Conservation (phyloP, 495 filamentous ascomycete species). For the Talaromyces nanjingensis region DNA sequence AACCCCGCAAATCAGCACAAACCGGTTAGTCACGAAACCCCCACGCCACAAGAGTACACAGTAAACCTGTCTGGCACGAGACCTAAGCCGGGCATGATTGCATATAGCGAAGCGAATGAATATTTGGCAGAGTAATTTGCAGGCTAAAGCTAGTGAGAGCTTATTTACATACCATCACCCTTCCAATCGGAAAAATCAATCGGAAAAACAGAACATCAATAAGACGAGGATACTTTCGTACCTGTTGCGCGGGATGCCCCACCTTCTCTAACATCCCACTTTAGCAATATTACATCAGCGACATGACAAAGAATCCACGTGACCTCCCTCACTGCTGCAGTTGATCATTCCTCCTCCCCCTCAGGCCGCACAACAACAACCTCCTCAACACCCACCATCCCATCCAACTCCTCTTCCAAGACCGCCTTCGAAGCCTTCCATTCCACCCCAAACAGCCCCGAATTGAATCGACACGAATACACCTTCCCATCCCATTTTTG, state of each 20-base stretch:
- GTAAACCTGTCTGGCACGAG: neutral
- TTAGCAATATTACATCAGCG: neutral
- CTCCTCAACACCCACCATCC: slow-evolving; percentile 42
- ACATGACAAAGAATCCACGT: neutral
- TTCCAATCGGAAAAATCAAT: neutral
- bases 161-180: neutral
- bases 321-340: neutral
- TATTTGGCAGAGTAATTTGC: neutral
- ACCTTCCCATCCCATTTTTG: slow-evolving; percentile 13
- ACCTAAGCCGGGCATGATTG: neutral
- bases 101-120: neutral
- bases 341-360: neutral
- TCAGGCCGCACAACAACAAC: slow-evolving; percentile 18
- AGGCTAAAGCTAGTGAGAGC: neutral
- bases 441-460: slow-evolving; percentile 33
- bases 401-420: slow-evolving; percentile 49
- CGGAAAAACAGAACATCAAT: neutral
- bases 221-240: neutral
- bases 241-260: neutral
- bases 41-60: neutral
- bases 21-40: neutral
- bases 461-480: slow-evolving; percentile 37
- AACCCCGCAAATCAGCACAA: neutral
- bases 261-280: neutral
- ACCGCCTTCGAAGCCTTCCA: slow-evolving; percentile 22